Base-by-base conservation (phyloP, 106 monocot genomes). In the Gastrodia elata region DNA sequence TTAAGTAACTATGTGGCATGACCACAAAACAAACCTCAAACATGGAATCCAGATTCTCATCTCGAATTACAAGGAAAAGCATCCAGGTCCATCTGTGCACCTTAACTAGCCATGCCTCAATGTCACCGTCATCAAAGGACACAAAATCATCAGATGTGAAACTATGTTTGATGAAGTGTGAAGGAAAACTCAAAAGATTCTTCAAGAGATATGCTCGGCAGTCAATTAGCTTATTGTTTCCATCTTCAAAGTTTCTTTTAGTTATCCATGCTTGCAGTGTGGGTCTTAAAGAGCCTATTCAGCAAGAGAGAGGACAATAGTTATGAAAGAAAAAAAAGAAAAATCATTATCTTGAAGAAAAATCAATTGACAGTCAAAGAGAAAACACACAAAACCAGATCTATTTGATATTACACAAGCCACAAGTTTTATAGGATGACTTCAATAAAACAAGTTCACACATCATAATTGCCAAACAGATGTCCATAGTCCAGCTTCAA, bases 51-150 rank as follows among this genome's bases (percentile, higher is more conserved):
- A 92, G 71, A 73, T 87, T 69, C 61, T 79, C 73, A 74, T 65
- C 72, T 22, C 75, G 73, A 39, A 80, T 44, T 68, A 87, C 68
- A 80, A 95, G 83, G 75, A 91, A 80, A 77, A 92, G 80, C 41
- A 86, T 68, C 68, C 89, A 83, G 16, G 83, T 80, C 95, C 95
- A 96, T 74, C 87, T 92, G 71, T 77, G 82, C 34, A 78, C 87
- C 73, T 92, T 84, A 75, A 68, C 24, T 73, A 55, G 72, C 95
- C 95, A 96, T 79, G 85, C 77, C 75, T 75, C 73, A 13, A 87
- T 79, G 75, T 96, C 95, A 27, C 90, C 95, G 73, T 96, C 95
- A 78, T 91, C 89, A 86, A 92, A 96, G 34, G 44, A 74, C 33
- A 81, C 1, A 30, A 49, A 70, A 40, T 24, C 59, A 70, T 71